Conservation (phyloP, 116 monocot genomes). For the Dioscorea cayenensis region DNA sequence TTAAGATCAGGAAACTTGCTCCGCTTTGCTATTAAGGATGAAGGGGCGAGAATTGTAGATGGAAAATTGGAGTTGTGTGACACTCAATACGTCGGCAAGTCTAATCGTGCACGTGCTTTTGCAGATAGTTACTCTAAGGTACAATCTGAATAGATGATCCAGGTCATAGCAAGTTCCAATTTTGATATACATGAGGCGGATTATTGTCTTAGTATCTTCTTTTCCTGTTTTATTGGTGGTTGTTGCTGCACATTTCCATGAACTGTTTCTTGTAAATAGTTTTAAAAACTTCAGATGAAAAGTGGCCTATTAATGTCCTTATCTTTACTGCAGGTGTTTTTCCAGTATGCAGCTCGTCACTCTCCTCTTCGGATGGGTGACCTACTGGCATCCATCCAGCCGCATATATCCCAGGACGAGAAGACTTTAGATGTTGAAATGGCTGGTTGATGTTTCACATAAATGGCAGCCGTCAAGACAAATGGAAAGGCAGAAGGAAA, state of each 20-base stretch:
- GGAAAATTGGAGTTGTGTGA: constrained; percentile 69
- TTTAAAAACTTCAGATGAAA: background rate
- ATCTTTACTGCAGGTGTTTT: constrained; percentile 54
- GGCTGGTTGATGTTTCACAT: constrained; percentile 23
- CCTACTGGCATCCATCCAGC: constrained; percentile 40
- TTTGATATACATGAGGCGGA: no score
- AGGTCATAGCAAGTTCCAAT: no score
- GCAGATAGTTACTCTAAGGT: constrained; percentile 97
- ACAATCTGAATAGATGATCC: background rate
- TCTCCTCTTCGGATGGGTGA: constrained; percentile 70
- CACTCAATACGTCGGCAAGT: constrained; percentile 56
- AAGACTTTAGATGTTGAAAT: constrained; percentile 59
- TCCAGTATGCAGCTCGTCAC: constrained; percentile 81
- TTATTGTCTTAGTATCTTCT: no score
- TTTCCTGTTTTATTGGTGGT: no score
- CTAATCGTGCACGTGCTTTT: constrained; percentile 72
- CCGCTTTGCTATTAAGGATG: constrained; percentile 73
- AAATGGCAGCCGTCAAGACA: no score
- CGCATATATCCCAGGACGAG: constrained; percentile 9
- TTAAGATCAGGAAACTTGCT: constrained; percentile 58
- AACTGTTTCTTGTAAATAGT: no score
- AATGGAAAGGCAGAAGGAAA: no score
- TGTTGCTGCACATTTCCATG: no score
- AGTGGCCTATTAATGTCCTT: background rate
- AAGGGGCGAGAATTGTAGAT: constrained; percentile 51